Conservation (phyloP, 83 land plant species). For the Picea abies region DNA sequence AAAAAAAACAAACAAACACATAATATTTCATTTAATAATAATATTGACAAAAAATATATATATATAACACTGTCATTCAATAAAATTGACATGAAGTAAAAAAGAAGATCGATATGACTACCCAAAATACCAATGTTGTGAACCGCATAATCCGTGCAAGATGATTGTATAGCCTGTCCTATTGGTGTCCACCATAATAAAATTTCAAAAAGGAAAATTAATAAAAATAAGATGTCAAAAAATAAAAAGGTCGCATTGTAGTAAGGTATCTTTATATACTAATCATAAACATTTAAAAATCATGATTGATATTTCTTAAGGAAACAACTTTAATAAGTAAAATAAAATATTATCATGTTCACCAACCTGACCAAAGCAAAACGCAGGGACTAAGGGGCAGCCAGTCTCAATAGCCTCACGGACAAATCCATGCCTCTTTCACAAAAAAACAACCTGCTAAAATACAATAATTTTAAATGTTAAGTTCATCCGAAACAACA, state of each 20-base stretch:
- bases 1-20: too few species aligned
- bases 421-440: conserved; percentile 81
- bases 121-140: conserved; percentile 51
- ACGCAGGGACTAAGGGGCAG: conserved; percentile 40
- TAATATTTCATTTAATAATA: too few species aligned
- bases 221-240: background rate
- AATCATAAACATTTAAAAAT: background rate
- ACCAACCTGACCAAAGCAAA: conserved; percentile 91
- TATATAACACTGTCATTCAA: background rate
- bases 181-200: conserved; percentile 47
- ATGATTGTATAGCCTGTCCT: conserved; percentile 36
- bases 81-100: background rate
- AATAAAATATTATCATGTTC: background rate
- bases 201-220: background rate
- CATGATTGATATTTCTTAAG: background rate
- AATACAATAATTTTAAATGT: background rate
- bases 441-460: conserved; percentile 68
- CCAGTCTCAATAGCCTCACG: conserved; percentile 74
- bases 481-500: background rate
- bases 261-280: background rate
- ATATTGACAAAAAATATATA: too few species aligned
- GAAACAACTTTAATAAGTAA: background rate
- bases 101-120: conserved; percentile 12
- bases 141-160: conserved; percentile 29
- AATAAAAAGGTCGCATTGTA: background rate